These are phyloP conservation scores for Homolaphlyctis polyrhiza DNA, from an alignment of 371 early-diverging fungal genomes.

Conservation along the genomic window DNA sequence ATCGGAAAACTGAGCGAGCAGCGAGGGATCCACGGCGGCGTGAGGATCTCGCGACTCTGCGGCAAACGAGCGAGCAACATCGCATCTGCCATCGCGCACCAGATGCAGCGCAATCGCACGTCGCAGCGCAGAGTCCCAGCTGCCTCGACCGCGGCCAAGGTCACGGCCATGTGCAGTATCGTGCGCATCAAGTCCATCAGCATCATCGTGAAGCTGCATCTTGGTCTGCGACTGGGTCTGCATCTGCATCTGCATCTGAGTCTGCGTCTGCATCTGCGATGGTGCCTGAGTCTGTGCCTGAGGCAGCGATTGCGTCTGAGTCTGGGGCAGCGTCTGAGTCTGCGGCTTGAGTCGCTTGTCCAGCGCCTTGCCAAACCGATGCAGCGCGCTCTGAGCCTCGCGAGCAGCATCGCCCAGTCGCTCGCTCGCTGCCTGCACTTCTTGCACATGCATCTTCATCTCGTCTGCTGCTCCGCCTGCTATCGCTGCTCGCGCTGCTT, in stretches of 20 bases:
- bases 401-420: conserved; percentile 9
- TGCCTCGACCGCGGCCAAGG: background rate
- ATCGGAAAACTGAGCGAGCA: conserved; percentile 50
- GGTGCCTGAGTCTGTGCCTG: background rate
- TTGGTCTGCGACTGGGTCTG: background rate
- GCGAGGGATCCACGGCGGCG: conserved; percentile 21
- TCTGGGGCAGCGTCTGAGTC: too few species aligned
- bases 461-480: conserved; percentile 19
- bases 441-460: conserved; percentile 7
- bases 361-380: too few species aligned
- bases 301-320: too few species aligned
- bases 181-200: background rate
- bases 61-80: conserved; percentile 56
- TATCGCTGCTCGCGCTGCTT: conserved; percentile 15
- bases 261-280: background rate
- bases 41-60: background rate
- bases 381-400: too few species aligned
- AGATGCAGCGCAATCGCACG: conserved; percentile 70
- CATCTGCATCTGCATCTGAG: background rate
- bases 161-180: background rate
- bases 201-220: too few species aligned
- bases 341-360: too few species aligned
- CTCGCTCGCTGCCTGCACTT: conserved; percentile 5
- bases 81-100: conserved; percentile 83
- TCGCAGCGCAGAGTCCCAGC: conserved; percentile 52